Base-by-base conservation (phyloP, 148 eudicot genomes). In the Limonium bicolor region DNA sequence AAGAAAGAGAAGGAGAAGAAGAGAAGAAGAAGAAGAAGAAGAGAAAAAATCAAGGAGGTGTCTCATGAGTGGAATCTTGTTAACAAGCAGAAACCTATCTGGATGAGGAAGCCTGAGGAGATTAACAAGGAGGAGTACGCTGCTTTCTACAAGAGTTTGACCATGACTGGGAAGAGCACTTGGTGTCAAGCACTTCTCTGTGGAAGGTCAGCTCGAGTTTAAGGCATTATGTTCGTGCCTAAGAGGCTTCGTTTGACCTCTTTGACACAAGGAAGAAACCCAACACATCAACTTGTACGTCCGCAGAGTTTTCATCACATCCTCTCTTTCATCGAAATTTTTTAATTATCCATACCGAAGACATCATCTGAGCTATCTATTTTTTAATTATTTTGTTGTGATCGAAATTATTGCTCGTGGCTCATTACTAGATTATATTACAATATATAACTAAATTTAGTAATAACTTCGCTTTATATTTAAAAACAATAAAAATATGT, bases 71-170 rank as follows among this genome's bases (percentile, higher is more conserved):
- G 93, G 93, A 34, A 62, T 41, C 48, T 71, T 44, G 70, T 82
- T 31, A 77, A 77, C 65, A 77, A 73, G 57, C 85, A 77, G 52
- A 77, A 77, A 60, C 85, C 77, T 2, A 82, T 82, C 51, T 82
- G 93, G 93, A 82, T 82, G 93, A 82, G 93, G 79, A 82, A 82
- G 64, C 85, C 93, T 0, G 93, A 82, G 53, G 93, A 82, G 72
- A 82, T 82, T 30, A 68, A 65, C 0, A 77, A 77, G 65, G 85
- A 77, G 15, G 85, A 77, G 58, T 77, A 77, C 29, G 71, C 80
- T 35, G 85, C 85, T 31, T 77, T 77, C 70, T 77, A 77, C 67
- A 77, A 77, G 68, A 73, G 80, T 41, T 67, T 77, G 17, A 73
- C 85, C 40, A 77, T 35, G 85, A 77, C 46, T 73, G 80, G 85